These are phyloP conservation scores for Rosa hybrid DNA, from an alignment of 331 rosid species.

Conservation along the genomic window DNA sequence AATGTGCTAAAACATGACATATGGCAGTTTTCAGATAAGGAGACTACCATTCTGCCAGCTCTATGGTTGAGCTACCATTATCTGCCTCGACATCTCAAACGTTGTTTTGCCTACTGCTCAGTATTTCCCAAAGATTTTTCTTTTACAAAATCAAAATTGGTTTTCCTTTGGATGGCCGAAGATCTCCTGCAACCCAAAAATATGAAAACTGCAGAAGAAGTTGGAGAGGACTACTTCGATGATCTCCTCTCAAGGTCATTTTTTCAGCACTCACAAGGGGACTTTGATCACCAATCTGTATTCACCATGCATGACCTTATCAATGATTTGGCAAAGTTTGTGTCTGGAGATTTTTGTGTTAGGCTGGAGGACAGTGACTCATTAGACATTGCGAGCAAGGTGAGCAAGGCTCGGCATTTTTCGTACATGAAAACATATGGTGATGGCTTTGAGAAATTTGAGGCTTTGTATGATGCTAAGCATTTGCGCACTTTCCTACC, in stretches of 20 bases:
- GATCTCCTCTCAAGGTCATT: conserved; percentile 27
- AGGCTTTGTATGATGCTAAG: background rate
- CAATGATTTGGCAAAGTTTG: conserved; percentile 16
- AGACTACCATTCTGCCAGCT: conserved; percentile 19
- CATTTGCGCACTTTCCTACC: conserved; percentile 10
- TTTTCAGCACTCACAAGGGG: background rate
- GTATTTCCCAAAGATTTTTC: conserved; percentile 20
- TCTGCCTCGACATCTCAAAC: conserved; percentile 18
- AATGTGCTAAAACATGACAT: background rate
- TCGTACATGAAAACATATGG: background rate
- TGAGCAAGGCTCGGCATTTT: background rate
- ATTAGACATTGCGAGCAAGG: background rate
- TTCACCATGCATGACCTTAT: conserved; percentile 17
- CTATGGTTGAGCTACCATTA: conserved; percentile 28
- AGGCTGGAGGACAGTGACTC: background rate
- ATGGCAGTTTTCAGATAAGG: conserved; percentile 17
- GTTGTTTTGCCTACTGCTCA: conserved; percentile 24
- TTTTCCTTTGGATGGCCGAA: conserved; percentile 21
- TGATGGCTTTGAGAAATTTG: conserved; percentile 3
- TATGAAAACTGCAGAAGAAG: background rate
- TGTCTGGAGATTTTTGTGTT: background rate
- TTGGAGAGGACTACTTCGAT: conserved; percentile 15
- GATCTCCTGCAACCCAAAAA: background rate
- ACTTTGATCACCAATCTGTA: background rate
- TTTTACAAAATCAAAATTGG: background rate